These are phyloP conservation scores for Phycomyces nitens DNA, from an alignment of 192 early-diverging fungal species.

Conservation along the genomic window DNA sequence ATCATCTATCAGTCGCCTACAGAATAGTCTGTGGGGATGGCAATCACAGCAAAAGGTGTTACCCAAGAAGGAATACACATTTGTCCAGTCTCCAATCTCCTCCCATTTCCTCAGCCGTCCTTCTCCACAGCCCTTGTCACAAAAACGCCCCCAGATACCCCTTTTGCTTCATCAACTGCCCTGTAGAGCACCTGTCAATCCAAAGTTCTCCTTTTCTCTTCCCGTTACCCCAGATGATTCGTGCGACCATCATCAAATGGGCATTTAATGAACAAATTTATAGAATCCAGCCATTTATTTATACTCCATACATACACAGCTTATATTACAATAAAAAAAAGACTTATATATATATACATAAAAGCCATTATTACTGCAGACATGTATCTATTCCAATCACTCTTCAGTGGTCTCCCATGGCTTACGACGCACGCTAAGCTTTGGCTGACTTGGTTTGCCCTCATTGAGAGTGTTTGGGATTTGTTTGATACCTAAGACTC, in stretches of 20 bases:
- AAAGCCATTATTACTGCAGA: no score
- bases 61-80: not conserved
- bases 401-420: constrained; percentile 25
- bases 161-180: constrained; percentile 14
- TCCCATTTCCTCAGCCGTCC: not conserved
- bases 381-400: no score
- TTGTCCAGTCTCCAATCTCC: not conserved
- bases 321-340: not conserved
- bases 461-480: constrained; percentile 39
- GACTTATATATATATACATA: no score
- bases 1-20: not conserved
- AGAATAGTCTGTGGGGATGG: not conserved
- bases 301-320: not conserved
- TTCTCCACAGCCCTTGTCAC: not conserved
- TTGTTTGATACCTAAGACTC: constrained; percentile 31
- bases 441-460: constrained; percentile 32
- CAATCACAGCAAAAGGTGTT: not conserved
- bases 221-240: constrained; percentile 11
- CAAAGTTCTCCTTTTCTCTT: constrained; percentile 13
- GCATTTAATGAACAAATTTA: constrained; percentile 5
- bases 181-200: constrained; percentile 10
- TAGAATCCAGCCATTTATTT: no score
- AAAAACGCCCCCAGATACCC: not conserved
- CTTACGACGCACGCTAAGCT: constrained; percentile 28
- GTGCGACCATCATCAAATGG: constrained; percentile 7